Percentiles rank a stretch among this genome's conserved stretches.
These are phyloP conservation scores for Trichoderma gracile DNA, from an alignment of 2,329 filamentous ascomycete genomes.

Conservation along the genomic window DNA sequence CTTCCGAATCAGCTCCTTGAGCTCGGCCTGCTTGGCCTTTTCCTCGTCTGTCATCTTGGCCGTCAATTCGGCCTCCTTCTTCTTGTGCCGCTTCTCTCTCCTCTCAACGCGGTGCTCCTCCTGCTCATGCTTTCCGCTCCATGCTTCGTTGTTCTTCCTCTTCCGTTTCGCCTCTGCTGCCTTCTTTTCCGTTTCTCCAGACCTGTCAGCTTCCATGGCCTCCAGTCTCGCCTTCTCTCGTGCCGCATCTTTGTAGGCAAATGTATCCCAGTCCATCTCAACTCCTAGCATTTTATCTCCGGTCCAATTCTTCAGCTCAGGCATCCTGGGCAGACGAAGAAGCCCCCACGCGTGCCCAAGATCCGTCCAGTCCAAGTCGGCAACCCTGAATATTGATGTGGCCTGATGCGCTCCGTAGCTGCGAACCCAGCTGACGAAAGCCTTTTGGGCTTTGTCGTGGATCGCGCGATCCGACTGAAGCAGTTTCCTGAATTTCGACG, in stretches of 20 bases:
- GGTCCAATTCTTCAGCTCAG: slow-evolving; percentile 74
- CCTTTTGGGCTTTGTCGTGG: slow-evolving; percentile 85
- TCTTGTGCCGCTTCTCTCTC: slow-evolving; percentile 64
- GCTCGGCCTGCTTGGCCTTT: slow-evolving; percentile 61
- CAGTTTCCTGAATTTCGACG: slow-evolving; percentile 61
- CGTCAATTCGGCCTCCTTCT: slow-evolving; percentile 62
- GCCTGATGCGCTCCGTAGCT: slow-evolving; percentile 91
- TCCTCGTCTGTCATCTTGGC: slow-evolving; percentile 71
- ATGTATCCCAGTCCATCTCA: slow-evolving; percentile 66
- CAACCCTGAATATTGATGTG: slow-evolving; percentile 81
- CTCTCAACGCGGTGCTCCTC: slow-evolving; percentile 63
- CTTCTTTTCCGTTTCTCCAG: slow-evolving; percentile 42
- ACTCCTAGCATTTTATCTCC: slow-evolving; percentile 65
- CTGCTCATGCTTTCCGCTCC: slow-evolving; percentile 70
- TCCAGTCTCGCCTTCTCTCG: slow-evolving; percentile 66
- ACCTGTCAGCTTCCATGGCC: slow-evolving; percentile 54
- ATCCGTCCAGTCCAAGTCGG: slow-evolving; percentile 82
- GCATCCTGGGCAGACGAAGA: slow-evolving; percentile 87
- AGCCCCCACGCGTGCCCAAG: slow-evolving; percentile 83
- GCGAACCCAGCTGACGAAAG: slow-evolving; percentile 90
- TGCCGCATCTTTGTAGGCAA: slow-evolving; percentile 69
- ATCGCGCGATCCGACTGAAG: slow-evolving; percentile 57
- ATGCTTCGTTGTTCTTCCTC: slow-evolving; percentile 65
- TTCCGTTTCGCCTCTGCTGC: slow-evolving; percentile 53
- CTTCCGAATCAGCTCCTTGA: slow-evolving; percentile 63